Evolutionary conservation across 441 rosid genomes (phyloP), one percentile per base, ranked within the genome.

Genomic region (Erysimum cheiri): DNA sequence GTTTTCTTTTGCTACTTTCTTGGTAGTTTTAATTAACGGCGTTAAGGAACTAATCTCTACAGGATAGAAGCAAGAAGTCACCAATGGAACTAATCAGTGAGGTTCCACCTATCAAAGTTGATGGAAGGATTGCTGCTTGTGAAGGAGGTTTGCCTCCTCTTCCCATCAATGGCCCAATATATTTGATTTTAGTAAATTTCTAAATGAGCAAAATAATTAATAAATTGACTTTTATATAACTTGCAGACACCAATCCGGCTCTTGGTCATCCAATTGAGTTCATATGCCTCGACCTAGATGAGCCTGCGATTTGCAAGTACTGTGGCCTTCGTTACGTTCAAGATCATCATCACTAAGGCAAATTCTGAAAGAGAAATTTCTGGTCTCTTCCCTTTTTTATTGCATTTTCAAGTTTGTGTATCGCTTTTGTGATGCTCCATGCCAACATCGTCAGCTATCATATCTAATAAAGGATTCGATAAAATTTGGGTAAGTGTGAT

Each of bases 41-140:
- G 8, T 10, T 39, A 14, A 40, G 53, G 35, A 17, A 64, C 60
- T 32, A 53, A 12, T 55, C 28, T 77, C 66, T 58, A 57, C 74
- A 90, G 99, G 99, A 92, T 70, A 72, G 87, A 60, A 85, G 81
- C 81, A 92, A 90, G 83, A 94, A 94, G 84, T 91, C 97, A 69
- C 98, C 98, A 44, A 91, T 94, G 98, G 98, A 94, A 70, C 80
- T 94, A 83, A 92, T 94, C 76, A 88, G 84, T 73, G 99, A 94
- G 82, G 96, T 94, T 76, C 98, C 99, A 40, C 98, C 99, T 8
- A 85, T 94, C 78, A 92, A 87, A 79, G 93, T 94, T 72, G 91
- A 84, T 78, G 98, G 94, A 79, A 87, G 98, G 78, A 90, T 92
- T 82, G 96, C 85, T 70, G 99, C 93, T 60, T 92, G 99, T 74